These are phyloP conservation scores for Helicostylum pulchrum DNA, from an alignment of 192 early-diverging fungal species.

Conservation along the genomic window DNA sequence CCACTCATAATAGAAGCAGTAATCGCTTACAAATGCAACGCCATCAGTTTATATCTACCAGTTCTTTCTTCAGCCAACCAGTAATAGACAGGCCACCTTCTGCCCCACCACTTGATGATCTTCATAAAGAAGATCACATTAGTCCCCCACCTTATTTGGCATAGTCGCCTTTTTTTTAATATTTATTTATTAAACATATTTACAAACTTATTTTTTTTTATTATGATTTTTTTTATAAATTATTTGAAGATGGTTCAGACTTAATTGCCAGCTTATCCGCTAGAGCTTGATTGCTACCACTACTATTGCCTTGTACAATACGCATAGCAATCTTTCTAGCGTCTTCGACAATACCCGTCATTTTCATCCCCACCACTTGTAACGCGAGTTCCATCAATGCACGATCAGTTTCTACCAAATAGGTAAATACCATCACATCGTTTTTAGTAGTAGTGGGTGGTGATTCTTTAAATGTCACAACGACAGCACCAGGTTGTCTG, in stretches of 20 bases:
- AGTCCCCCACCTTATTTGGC: slow-evolving; percentile 9
- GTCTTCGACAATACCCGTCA: slow-evolving; percentile 74
- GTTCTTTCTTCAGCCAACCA: too few relatives aligned
- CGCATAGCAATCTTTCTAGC: slow-evolving; percentile 70
- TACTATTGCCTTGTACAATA: slow-evolving; percentile 45
- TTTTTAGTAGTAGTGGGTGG: slow-evolving; percentile 11
- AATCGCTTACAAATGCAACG: too few relatives aligned
- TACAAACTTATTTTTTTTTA: slow-evolving; percentile 1
- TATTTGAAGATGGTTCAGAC: too few relatives aligned
- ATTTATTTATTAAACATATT: not conserved
- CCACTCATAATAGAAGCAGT: not conserved
- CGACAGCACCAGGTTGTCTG: slow-evolving; percentile 66
- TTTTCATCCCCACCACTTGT: slow-evolving; percentile 81
- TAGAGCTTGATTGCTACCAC: too few relatives aligned
- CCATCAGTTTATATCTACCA: too few relatives aligned
- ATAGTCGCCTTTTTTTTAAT: not conserved
- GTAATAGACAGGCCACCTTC: slow-evolving; percentile 2
- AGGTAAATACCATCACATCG: slow-evolving; percentile 37
- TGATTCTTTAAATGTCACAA: slow-evolving; percentile 49
- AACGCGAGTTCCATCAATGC: slow-evolving; percentile 87
- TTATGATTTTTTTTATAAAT: not conserved
- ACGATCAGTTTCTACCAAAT: slow-evolving; percentile 66
- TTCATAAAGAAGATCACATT: not conserved
- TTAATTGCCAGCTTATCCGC: too few relatives aligned
- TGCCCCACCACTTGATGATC: not conserved